A percentile compares a stretch with the other conserved stretches of the same genome.
Evolutionary conservation across 164 flowering plant species (phyloP).

Genomic region (Pachysandra terminalis): DNA sequence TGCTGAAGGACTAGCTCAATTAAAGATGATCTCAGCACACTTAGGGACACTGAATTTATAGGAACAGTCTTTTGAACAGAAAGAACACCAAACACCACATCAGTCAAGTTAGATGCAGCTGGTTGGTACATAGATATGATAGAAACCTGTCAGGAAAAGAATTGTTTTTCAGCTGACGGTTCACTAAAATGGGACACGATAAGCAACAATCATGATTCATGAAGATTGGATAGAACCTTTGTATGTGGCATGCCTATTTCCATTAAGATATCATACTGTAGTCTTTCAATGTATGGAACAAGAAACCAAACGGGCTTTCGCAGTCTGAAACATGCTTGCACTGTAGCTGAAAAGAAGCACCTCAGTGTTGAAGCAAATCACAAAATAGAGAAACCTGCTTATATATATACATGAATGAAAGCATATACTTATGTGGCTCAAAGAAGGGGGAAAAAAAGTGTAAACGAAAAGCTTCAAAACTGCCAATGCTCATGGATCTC

Average conservation of each 20-base stretch:
- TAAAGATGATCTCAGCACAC: slow-evolving; percentile 58
- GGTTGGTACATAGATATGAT: slow-evolving; percentile 56
- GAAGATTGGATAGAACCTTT: slow-evolving; percentile 34
- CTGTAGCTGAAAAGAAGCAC: slow-evolving; percentile 44
- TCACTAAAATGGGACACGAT: background rate
- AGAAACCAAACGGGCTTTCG: slow-evolving; percentile 53
- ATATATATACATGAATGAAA: background rate
- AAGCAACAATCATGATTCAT: background rate
- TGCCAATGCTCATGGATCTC: too few relatives aligned
- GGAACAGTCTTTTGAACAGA: slow-evolving; percentile 46
- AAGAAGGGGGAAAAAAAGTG: background rate
- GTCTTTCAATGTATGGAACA: slow-evolving; percentile 37
- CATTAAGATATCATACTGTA: slow-evolving; percentile 56
- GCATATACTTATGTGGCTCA: background rate
- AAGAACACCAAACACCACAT: slow-evolving; percentile 72
- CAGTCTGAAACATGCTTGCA: slow-evolving; percentile 58
- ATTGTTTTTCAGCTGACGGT: background rate
- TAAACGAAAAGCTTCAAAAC: too few relatives aligned
- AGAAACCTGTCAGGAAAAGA: slow-evolving; percentile 44
- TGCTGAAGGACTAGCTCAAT: slow-evolving; percentile 49
- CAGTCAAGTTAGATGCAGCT: slow-evolving; percentile 43
- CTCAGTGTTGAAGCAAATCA: background rate
- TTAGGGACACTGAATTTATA: slow-evolving; percentile 45
- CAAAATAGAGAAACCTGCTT: background rate
- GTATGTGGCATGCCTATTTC: slow-evolving; percentile 59